Evolutionary conservation across 1,284 basidiomycete species (phyloP), one percentile per base, ranked within the genome.

Genomic region (Tylopilus orsonianus): DNA sequence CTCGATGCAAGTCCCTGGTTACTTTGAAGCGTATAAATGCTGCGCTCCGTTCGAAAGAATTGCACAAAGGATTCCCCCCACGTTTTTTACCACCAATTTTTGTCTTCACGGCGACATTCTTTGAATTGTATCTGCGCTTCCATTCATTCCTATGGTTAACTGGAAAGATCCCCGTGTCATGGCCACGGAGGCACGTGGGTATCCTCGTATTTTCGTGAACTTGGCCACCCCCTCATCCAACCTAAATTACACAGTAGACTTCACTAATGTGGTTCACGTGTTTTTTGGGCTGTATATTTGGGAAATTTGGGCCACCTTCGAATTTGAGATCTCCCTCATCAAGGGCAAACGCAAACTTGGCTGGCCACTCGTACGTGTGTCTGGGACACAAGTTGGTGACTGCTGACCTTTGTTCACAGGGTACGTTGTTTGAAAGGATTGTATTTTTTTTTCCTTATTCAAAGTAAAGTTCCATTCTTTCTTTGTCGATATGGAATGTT

Each of bases 401-500:
- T 26, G 20, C 46, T 61, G 16, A 65, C 27, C 10, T 54, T 22
- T 13, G 23, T 14, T 16, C 6, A 37, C 18, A 61, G 58, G 30
- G 62, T 60, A 29, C 33, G 62, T 42, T 10, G 2, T 46, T 14
- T 23, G 14, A 32, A 38, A 13, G 20, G 32, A 18, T n/a, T 29
- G 27, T 18, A 30, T 12, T 13, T 30, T 12, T 13, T 30, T 22
- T 3, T 16, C 19, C 51, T 56, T 20, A 60, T 54, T 36, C 38
- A 36, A 24, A 23, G 32, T 35, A 24, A 57, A 85, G 84, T 79
- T 27, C 79, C 83, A 50, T 84, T 84, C 62, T 85, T 86, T 61
- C 67, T 85, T 24, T 83, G 79, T 59, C 79, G 85, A 51, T 87
- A 87, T 62, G 82, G 80, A 59, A 79, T 86, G 71, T 56, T 85